Percentiles rank a stretch among this genome's conserved stretches.
Conservation (phyloP, 768 basidiomycete species). For the Boletus rex-veris region DNA sequence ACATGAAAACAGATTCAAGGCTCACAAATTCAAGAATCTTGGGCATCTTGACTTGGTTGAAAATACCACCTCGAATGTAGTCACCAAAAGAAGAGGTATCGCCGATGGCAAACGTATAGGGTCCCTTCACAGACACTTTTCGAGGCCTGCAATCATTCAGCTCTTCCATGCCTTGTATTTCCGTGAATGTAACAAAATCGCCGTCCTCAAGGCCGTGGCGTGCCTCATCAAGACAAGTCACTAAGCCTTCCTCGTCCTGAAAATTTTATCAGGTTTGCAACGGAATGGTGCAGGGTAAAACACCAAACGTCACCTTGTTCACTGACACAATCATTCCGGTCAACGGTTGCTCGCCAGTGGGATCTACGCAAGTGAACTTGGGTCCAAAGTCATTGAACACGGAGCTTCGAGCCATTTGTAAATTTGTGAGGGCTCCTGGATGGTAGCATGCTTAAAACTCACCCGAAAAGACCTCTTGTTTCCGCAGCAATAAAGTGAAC, state of each 20-base stretch:
- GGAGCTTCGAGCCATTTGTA: conserved; percentile 47
- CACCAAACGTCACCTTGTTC: conserved; percentile 55
- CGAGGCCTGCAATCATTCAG: conserved; percentile 89
- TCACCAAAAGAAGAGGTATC: conserved; percentile 75
- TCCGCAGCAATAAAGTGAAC: conserved; percentile 91
- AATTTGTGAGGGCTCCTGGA: conserved; percentile 4
- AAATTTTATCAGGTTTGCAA: background rate
- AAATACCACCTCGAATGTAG: conserved; percentile 88
- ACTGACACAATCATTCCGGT: conserved; percentile 95
- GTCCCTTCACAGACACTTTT: conserved; percentile 91
- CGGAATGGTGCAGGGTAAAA: background rate
- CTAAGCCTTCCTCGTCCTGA: conserved; percentile 84
- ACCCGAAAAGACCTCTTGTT: conserved; percentile 95
- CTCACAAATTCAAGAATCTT: conserved; percentile 92
- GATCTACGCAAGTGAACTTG: conserved; percentile 93
- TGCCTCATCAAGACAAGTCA: conserved; percentile 95
- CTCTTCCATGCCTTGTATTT: conserved; percentile 93
- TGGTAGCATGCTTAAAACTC: conserved; percentile 17
- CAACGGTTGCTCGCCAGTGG: conserved; percentile 95
- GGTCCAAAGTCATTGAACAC: conserved; percentile 96
- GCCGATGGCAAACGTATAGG: conserved; percentile 96
- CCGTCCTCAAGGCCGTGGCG: conserved; percentile 99
- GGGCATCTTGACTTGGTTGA: conserved; percentile 99
- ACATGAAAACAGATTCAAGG: conserved; percentile 10
- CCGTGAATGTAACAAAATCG: conserved; percentile 93